Base-by-base conservation (phyloP, 768 basidiomycete genomes). In the Amanita thiersii region DNA sequence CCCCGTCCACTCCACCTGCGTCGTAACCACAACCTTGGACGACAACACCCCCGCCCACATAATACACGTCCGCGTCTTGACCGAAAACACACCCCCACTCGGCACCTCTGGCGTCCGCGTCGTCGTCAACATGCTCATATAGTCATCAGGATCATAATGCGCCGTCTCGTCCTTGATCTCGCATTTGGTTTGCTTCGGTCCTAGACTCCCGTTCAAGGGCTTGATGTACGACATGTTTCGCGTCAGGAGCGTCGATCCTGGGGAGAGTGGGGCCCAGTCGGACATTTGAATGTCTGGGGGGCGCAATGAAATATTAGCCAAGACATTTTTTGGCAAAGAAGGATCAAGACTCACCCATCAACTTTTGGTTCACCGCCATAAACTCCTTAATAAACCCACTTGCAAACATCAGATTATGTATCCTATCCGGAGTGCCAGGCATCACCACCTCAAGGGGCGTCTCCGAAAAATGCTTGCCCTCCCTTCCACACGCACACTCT, bases 181-280 rank as follows among this genome's bases (percentile, higher is more conserved):
- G 65, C 96, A 99, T 57, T 93, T 94, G 11, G 93, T 91, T 60
- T 89, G 86, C 57, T 79, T 94, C 1, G 94, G 96, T 0, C 96
- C 96, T 21, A 99, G 75, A 41, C 81, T 79, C 1, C 77, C 92
- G 48, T 75, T 79, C 21, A 99, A 66, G 0, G 92, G 93, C 58
- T 94, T 97, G 65, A 97, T 93, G 61, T 98, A 99, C 19, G 89
- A 89, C 80, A 93, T 91, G 48, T 90, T 87, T 7, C 94, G 77
- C 19, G 79, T 70, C 7, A 96, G 76, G 29, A 89, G 72, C 42
- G 80, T 76, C 24, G 80, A 76, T 10, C 71, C 77, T 0, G 74
- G 65, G 0, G 63, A 53, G 3, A 68, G 65, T 0, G 94, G 92
- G 12, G 75, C 66, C 96, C 96, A 98, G 57, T 98, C 96, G 3